Conservation (phyloP, 768 basidiomycete species). For the Leccinum incarnatum region DNA sequence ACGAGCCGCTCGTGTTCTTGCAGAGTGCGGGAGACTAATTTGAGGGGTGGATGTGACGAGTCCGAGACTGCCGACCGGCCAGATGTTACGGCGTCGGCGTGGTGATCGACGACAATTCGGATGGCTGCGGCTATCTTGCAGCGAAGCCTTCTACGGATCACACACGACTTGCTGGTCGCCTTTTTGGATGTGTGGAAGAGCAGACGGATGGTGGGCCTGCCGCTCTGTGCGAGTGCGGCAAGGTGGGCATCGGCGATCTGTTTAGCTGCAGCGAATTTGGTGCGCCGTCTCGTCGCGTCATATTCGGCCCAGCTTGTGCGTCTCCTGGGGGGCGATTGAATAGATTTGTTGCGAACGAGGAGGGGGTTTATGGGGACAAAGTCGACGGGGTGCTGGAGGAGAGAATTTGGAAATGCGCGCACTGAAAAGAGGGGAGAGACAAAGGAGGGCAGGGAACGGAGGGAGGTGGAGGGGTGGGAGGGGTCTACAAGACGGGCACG, state of each 20-base stretch:
- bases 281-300: background rate
- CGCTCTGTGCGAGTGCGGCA: conserved; percentile 7
- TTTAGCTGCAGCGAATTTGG: background rate
- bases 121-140: conserved; percentile 21
- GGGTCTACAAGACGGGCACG: conserved; percentile 13
- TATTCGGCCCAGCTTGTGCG: background rate
- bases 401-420: background rate
- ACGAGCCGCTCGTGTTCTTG: conserved; percentile 1
- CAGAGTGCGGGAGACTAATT: background rate
- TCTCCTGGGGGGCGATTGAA: background rate
- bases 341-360: background rate
- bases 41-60: conserved; percentile 3
- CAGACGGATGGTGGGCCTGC: conserved; percentile 13
- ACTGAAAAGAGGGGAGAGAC: conserved; percentile 16
- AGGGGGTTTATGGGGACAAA: conserved; percentile 19
- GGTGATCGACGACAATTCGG: conserved; percentile 16
- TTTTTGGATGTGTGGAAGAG: conserved; percentile 25
- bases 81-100: conserved; percentile 8
- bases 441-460: conserved; percentile 17
- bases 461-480: conserved; percentile 16
- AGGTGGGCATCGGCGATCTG: conserved; percentile 6
- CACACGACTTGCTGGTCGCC: conserved; percentile 22
- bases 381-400: background rate
- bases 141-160: conserved; percentile 20
- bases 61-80: background rate